Percentiles rank a stretch among this genome's conserved stretches.
Conservation (phyloP, 2,329 filamentous ascomycete species). For the Rhynchosporium agropyri region DNA sequence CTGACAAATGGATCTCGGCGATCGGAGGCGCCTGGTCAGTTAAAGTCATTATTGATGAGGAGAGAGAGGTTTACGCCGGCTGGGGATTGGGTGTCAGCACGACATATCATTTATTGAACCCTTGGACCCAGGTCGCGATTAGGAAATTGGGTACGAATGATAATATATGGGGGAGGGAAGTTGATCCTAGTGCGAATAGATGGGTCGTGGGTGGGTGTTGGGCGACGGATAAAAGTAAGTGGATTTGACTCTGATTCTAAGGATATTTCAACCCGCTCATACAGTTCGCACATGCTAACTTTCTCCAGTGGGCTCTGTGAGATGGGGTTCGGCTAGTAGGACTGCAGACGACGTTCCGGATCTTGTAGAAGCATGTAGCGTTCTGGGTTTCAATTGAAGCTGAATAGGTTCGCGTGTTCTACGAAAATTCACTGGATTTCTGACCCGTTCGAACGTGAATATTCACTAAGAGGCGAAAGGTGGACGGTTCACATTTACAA, state of each 20-base stretch:
- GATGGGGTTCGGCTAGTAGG: constrained; percentile 53
- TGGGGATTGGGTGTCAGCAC: constrained; percentile 68
- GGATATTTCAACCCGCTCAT: neutral
- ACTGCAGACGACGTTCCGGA: constrained; percentile 58
- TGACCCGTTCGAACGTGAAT: too few relatives aligned
- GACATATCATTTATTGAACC: constrained; percentile 65
- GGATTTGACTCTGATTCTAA: neutral
- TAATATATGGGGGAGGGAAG: constrained; percentile 62
- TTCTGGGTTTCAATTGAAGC: constrained; percentile 33
- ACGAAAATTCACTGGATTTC: too few relatives aligned
- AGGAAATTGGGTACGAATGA: constrained; percentile 62
- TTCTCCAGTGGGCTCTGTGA: constrained; percentile 45
- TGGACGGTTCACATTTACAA: too few relatives aligned
- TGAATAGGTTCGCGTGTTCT: too few relatives aligned
- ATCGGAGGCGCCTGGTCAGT: constrained; percentile 49
- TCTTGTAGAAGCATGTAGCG: constrained; percentile 51
- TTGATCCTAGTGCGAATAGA: constrained; percentile 65
- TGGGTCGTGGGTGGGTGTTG: constrained; percentile 68
- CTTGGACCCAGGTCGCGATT: constrained; percentile 57
- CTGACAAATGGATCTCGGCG: constrained; percentile 46
- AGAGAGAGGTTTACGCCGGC: constrained; percentile 61
- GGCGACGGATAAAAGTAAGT: constrained; percentile 44
- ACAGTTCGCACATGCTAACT: constrained; percentile 9
- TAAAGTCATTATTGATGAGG: constrained; percentile 61
- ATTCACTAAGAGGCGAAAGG: too few relatives aligned